phyloP scores from a whole-genome alignment of 192 early-diverging fungal genomes.

The Endogone sp. region DNA sequence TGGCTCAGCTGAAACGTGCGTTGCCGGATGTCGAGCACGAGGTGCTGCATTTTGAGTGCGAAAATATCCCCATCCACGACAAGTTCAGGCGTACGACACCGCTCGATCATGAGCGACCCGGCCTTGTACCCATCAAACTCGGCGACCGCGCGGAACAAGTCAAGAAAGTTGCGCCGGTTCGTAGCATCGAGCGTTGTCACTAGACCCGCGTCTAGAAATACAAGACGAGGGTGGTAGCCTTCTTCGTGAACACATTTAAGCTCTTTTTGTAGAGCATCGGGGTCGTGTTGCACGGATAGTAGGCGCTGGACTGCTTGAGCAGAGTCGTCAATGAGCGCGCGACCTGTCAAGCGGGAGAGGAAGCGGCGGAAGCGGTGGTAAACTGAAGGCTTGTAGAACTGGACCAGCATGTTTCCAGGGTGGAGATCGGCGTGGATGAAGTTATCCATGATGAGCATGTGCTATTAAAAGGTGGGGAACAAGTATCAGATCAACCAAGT shows the following conservation, averaged over 20 bases:
- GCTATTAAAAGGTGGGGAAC: slow-evolving; percentile 28
- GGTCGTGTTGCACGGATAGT: slow-evolving; percentile 24
- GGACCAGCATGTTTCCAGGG: slow-evolving; percentile 90
- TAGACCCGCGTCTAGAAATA: slow-evolving; percentile 92
- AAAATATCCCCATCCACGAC: slow-evolving; percentile 76
- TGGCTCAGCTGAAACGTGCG: slow-evolving; percentile 73
- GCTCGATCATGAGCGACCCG: slow-evolving; percentile 83
- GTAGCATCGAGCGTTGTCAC: slow-evolving; percentile 67
- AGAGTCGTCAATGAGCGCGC: slow-evolving; percentile 27
- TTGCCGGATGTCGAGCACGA: slow-evolving; percentile 68
- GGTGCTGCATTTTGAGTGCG: slow-evolving; percentile 73
- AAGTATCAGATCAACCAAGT: not conserved
- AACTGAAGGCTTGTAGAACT: slow-evolving; percentile 63
- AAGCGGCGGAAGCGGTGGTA: slow-evolving; percentile 45
- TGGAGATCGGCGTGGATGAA: slow-evolving; percentile 94
- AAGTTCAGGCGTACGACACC: slow-evolving; percentile 67
- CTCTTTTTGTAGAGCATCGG: slow-evolving; percentile 36
- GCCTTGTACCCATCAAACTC: slow-evolving; percentile 83
- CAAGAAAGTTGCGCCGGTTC: slow-evolving; percentile 86
- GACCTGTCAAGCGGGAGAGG: slow-evolving; percentile 20
- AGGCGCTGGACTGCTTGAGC: slow-evolving; percentile 38
- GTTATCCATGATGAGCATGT: slow-evolving; percentile 94
- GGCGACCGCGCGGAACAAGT: slow-evolving; percentile 85
- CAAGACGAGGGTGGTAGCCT: slow-evolving; percentile 73
- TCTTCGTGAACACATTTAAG: slow-evolving; percentile 50